Evolutionary conservation across 2,329 filamentous ascomycete species (phyloP).

Genomic region (Botryotinia calthae): DNA sequence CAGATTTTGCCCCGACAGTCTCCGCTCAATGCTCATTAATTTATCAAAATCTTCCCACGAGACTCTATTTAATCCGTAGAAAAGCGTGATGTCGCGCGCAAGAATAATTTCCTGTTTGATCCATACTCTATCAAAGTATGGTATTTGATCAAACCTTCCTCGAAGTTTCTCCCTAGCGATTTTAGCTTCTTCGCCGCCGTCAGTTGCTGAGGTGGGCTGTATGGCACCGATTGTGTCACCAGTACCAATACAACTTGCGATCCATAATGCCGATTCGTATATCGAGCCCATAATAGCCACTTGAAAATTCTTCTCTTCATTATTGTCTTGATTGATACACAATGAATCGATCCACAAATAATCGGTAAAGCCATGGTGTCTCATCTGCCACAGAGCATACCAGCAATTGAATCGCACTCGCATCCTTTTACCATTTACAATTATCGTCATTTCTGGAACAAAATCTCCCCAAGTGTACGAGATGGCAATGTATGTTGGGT

Average conservation of each 20-base stretch:
- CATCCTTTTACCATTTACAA: background rate
- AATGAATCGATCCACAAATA: conserved; percentile 27
- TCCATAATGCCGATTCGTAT: conserved; percentile 24
- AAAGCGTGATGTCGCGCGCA: background rate
- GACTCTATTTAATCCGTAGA: background rate
- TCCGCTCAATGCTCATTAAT: background rate
- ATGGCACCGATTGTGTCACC: conserved; percentile 2
- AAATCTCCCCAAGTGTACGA: conserved; percentile 10
- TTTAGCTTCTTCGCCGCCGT: background rate
- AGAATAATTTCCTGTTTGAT: conserved; percentile 15
- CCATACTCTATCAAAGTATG: conserved; percentile 17
- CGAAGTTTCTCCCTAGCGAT: background rate
- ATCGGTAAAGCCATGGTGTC: conserved; percentile 11
- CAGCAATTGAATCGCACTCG: conserved; percentile 10
- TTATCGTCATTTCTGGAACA: background rate
- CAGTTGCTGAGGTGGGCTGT: background rate
- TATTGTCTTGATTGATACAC: conserved; percentile 27
- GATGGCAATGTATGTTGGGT: conserved; percentile 1
- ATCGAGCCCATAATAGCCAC: conserved; percentile 25
- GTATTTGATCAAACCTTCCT: conserved; percentile 5
- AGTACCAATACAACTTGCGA: conserved; percentile 25
- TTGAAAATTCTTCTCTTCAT: conserved; percentile 23
- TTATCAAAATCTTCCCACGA: background rate
- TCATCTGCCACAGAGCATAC: conserved; percentile 20
- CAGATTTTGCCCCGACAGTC: background rate